phyloP scores from a whole-genome alignment of 768 basidiomycete species.

The Lactarius deliciosus region DNA sequence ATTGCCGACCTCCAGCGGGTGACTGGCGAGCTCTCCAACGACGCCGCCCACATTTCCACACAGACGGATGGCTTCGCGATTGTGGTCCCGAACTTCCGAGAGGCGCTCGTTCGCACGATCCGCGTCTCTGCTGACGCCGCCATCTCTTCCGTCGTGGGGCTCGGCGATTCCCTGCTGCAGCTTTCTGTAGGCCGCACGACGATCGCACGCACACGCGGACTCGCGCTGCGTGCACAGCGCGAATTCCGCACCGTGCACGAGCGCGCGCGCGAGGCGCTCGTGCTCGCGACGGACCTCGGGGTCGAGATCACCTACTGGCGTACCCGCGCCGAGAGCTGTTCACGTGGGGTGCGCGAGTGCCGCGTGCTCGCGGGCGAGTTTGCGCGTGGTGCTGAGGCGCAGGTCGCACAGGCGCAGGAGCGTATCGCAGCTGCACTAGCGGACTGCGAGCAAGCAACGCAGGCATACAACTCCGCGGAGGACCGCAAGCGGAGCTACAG shows the following conservation, averaged over 20 bases:
- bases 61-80: constrained; percentile 1
- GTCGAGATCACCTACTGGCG: constrained; percentile 6
- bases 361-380: background rate
- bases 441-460: background rate
- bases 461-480: background rate
- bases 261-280: background rate
- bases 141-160: background rate
- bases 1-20: constrained; percentile 3
- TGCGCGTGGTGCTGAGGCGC: background rate
- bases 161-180: background rate
- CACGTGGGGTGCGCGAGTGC: background rate
- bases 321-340: background rate
- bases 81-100: background rate
- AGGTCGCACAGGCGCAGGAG: background rate
- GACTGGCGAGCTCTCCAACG: background rate
- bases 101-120: constrained; percentile 5
- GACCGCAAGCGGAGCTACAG: background rate
- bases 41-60: background rate
- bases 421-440: background rate
- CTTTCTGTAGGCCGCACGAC: background rate
- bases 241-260: constrained; percentile 5
- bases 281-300: background rate
- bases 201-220: background rate
- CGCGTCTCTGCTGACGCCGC: background rate
- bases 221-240: constrained; percentile 1